A percentile compares a stretch with the other conserved stretches of the same genome.
These are phyloP conservation scores for Aspergillus avenaceus DNA, from an alignment of 495 filamentous ascomycete genomes.

Conservation along the genomic window DNA sequence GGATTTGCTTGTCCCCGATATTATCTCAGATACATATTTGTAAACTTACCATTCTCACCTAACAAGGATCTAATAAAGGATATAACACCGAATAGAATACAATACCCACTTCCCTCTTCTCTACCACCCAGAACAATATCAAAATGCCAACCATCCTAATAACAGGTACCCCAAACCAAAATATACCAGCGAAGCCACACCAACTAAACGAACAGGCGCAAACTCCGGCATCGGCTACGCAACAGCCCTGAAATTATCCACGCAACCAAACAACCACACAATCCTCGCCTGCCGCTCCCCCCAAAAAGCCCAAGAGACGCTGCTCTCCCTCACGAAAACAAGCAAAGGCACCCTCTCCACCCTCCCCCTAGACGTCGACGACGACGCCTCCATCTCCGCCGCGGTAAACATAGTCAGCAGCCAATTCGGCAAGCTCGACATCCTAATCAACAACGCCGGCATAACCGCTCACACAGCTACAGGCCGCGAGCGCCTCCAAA, in stretches of 20 bases:
- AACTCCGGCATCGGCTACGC: constrained; percentile 11
- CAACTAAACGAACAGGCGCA: no score
- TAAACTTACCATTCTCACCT: no score
- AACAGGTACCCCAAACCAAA: no score
- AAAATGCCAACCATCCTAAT: no score
- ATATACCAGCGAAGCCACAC: no score
- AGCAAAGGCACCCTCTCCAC: constrained; percentile 11
- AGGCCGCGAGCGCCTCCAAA: not conserved
- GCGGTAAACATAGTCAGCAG: constrained; percentile 20
- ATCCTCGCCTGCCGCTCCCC: constrained; percentile 4
- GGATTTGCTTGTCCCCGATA: no score
- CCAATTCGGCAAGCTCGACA: constrained; percentile 26
- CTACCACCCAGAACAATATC: no score
- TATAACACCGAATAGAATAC: no score
- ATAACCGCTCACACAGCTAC: not conserved
- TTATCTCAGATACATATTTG: no score
- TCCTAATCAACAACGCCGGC: constrained; percentile 30
- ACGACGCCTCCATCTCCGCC: constrained; percentile 16
- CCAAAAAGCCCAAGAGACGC: constrained; percentile 2
- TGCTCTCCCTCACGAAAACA: not conserved
- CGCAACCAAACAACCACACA: constrained; percentile 4
- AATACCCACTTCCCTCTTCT: no score
- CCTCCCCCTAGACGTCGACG: constrained; percentile 31
- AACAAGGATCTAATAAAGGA: no score
- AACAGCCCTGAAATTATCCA: constrained; percentile 15